A percentile compares a stretch with the other conserved stretches of the same genome.
Evolutionary conservation across 2,329 filamentous ascomycete genomes (phyloP).

Genomic region (Paecilomyces dactylethromorphus): DNA sequence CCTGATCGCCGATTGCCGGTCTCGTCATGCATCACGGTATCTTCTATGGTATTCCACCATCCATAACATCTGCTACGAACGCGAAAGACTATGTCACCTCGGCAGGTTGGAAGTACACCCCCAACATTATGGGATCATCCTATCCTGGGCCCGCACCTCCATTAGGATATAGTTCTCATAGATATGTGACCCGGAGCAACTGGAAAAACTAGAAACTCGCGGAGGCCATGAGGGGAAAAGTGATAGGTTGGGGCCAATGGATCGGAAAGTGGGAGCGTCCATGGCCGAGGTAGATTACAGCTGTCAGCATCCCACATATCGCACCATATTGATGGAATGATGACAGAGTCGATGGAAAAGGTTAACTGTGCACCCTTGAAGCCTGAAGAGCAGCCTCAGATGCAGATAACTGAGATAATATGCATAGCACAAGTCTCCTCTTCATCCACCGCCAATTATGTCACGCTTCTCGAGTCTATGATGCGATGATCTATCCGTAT

Average conservation of each 20-base stretch:
- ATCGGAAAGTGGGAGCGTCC: slow-evolving; percentile 21
- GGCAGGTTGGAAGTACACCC: slow-evolving; percentile 21
- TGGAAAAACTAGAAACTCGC: slow-evolving; percentile 20
- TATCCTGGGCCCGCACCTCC: slow-evolving; percentile 22
- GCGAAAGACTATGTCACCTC: slow-evolving; percentile 10
- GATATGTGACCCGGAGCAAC: slow-evolving; percentile 19
- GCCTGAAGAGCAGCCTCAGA: neutral
- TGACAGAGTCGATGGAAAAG: too few species aligned
- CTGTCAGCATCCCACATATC: neutral
- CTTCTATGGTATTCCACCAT: slow-evolving; percentile 23
- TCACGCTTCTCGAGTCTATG: too few species aligned
- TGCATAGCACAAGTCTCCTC: too few species aligned
- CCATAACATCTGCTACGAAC: slow-evolving; percentile 8
- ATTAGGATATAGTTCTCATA: slow-evolving; percentile 24
- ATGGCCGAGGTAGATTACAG: slow-evolving; percentile 10
- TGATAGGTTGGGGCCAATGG: slow-evolving; percentile 27
- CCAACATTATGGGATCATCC: slow-evolving; percentile 12
- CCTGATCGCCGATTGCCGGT: slow-evolving; percentile 22
- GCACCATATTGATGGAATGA: neutral
- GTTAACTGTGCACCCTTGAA: neutral
- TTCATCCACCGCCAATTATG: too few species aligned
- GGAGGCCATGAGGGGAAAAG: slow-evolving; percentile 19
- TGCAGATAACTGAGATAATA: neutral
- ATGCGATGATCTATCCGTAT: too few species aligned
- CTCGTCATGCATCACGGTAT: slow-evolving; percentile 22